These are phyloP conservation scores for Xylariaceae sp. DNA, from an alignment of 2,329 filamentous ascomycete genomes.

Conservation along the genomic window DNA sequence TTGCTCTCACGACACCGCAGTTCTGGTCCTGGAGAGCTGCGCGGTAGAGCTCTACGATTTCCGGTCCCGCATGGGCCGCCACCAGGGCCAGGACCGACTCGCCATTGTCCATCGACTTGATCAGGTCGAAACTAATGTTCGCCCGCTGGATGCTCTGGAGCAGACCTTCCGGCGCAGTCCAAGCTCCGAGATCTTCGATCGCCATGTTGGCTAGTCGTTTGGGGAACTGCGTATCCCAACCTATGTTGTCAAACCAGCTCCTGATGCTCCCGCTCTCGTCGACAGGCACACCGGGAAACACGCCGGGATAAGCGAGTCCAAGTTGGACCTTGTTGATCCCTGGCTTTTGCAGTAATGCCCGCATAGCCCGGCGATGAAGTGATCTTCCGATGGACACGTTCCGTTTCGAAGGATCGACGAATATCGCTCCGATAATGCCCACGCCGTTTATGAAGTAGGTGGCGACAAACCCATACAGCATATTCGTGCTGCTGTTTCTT, in stretches of 20 bases:
- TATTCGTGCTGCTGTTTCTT: slow-evolving; percentile 85
- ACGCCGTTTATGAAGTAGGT: slow-evolving; percentile 72
- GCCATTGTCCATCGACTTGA: slow-evolving; percentile 72
- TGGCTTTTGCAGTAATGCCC: slow-evolving; percentile 62
- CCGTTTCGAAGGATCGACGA: slow-evolving; percentile 80
- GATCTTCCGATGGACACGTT: slow-evolving; percentile 88
- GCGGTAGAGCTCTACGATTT: slow-evolving; percentile 74
- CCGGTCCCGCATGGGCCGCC: slow-evolving; percentile 66
- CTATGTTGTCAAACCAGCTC: slow-evolving; percentile 84
- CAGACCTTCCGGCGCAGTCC: slow-evolving; percentile 72
- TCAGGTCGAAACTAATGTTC: slow-evolving; percentile 74
- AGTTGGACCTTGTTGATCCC: slow-evolving; percentile 76
- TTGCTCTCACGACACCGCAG: slow-evolving; percentile 79
- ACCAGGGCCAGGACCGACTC: slow-evolving; percentile 71
- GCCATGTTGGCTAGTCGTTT: slow-evolving; percentile 60
- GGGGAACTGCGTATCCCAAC: slow-evolving; percentile 70
- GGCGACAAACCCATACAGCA: slow-evolving; percentile 85
- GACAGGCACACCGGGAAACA: slow-evolving; percentile 76
- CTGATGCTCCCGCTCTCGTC: slow-evolving; percentile 45
- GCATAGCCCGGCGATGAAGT: slow-evolving; percentile 78
- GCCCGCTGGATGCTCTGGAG: slow-evolving; percentile 66
- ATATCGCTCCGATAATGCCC: slow-evolving; percentile 77
- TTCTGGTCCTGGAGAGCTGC: slow-evolving; percentile 66
- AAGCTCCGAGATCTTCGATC: slow-evolving; percentile 65
- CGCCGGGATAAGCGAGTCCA: slow-evolving; percentile 73